A percentile compares a stretch with the other conserved stretches of the same genome.
phyloP scores from a whole-genome alignment of 371 early-diverging fungal genomes.

The Rhizopus microsporus region DNA sequence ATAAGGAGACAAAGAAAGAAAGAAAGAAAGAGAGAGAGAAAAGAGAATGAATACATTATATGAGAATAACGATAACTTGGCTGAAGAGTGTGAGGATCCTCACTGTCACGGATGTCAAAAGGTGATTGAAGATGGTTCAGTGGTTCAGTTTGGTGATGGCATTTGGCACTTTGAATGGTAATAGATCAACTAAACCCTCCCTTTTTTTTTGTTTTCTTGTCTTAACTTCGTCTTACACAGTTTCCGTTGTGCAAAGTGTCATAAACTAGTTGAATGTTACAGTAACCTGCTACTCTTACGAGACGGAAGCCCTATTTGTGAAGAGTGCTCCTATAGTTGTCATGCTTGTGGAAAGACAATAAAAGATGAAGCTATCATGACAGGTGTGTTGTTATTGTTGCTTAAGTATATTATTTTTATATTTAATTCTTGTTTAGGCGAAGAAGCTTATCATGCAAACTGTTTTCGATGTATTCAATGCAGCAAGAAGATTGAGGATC shows the following conservation, averaged over 20 bases:
- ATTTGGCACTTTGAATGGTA: constrained; percentile 65
- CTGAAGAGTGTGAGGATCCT: constrained; percentile 53
- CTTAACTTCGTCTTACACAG: constrained; percentile 29
- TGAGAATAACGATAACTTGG: constrained; percentile 21
- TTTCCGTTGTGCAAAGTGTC: constrained; percentile 81
- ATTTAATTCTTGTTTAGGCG: constrained; percentile 43
- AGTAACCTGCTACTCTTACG: constrained; percentile 78
- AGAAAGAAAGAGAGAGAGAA: neutral
- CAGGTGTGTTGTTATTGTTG: constrained; percentile 45
- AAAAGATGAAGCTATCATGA: constrained; percentile 88
- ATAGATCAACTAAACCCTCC: neutral
- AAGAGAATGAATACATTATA: constrained; percentile 29
- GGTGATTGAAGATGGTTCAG: constrained; percentile 79
- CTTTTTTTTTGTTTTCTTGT: constrained; percentile 10
- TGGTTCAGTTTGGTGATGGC: constrained; percentile 85
- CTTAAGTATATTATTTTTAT: constrained; percentile 1
- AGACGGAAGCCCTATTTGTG: constrained; percentile 84
- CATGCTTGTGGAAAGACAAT: constrained; percentile 79
- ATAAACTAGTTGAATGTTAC: constrained; percentile 74
- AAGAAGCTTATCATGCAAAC: constrained; percentile 84
- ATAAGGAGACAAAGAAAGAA: neutral
- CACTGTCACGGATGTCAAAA: constrained; percentile 75
- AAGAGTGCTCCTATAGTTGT: constrained; percentile 87
- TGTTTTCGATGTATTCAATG: constrained; percentile 84
- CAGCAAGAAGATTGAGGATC: constrained; percentile 70